A percentile compares a stretch with the other conserved stretches of the same genome.
These are phyloP conservation scores for Globisporangium perplexum DNA, from an alignment of 352 stramenopile species.

Conservation along the genomic window DNA sequence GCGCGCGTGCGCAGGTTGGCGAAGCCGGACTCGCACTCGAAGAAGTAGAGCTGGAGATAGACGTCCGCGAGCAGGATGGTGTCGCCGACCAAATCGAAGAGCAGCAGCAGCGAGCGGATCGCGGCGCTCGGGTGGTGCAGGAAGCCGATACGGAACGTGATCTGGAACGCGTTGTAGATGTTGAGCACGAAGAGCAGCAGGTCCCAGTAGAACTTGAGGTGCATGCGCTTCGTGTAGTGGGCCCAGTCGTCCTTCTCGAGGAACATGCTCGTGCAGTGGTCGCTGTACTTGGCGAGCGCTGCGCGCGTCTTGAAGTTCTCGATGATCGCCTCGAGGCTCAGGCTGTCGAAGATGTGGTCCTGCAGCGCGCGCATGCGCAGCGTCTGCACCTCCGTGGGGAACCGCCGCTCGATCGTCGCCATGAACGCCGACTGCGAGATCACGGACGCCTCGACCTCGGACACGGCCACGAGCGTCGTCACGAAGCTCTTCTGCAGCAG, in stretches of 20 bases:
- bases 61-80: constrained; percentile 39
- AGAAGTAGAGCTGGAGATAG: constrained; percentile 72
- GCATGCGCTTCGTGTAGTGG: constrained; percentile 44
- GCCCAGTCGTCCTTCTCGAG: constrained; percentile 37
- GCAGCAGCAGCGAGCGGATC: constrained; percentile 18
- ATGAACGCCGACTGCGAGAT: constrained; percentile 44
- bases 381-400: constrained; percentile 31
- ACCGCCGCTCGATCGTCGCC: constrained; percentile 40
- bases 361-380: constrained; percentile 35
- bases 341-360: constrained; percentile 38
- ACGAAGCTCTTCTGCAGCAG: constrained; percentile 48
- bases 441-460: constrained; percentile 46
- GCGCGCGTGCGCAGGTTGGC: constrained; percentile 43
- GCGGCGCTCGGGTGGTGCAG: constrained; percentile 23
- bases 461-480: constrained; percentile 42
- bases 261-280: constrained; percentile 60
- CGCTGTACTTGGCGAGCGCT: constrained; percentile 38
- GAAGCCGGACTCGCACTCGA: constrained; percentile 57
- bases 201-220: constrained; percentile 60
- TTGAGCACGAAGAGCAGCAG: constrained; percentile 40
- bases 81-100: constrained; percentile 40
- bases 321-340: constrained; percentile 41
- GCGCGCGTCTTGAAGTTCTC: constrained; percentile 40
- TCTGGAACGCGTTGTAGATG: constrained; percentile 60
- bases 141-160: constrained; percentile 72